These are phyloP conservation scores for Coniochaeta ligniaria DNA, from an alignment of 2,329 filamentous ascomycete genomes.

Conservation along the genomic window DNA sequence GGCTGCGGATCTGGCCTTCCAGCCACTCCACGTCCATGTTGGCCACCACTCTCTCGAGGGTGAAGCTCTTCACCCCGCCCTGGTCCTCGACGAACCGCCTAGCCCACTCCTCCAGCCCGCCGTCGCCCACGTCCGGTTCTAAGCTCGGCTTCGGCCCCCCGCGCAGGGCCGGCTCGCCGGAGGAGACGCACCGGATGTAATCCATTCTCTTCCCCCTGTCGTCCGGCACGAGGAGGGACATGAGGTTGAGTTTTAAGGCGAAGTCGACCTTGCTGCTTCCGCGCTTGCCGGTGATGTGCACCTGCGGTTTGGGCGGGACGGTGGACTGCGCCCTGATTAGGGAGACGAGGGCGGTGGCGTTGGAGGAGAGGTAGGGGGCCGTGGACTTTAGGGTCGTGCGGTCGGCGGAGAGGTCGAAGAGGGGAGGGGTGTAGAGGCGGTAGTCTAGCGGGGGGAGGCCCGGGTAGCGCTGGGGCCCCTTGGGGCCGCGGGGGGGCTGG, in stretches of 20 bases:
- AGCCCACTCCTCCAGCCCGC: conserved; percentile 42
- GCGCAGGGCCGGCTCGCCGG: conserved; percentile 42
- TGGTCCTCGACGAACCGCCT: conserved; percentile 37
- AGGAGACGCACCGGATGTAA: conserved; percentile 43
- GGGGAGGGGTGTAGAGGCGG: conserved; percentile 42
- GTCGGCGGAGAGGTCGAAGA: conserved; percentile 44
- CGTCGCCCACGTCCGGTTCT: conserved; percentile 34
- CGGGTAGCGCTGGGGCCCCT: conserved; percentile 30
- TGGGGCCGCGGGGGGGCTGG: conserved; percentile 6
- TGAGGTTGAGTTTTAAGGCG: conserved; percentile 45
- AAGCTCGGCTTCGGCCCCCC: conserved; percentile 35
- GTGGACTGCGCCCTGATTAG: conserved; percentile 41
- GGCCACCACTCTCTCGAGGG: conserved; percentile 42
- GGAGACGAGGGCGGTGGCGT: conserved; percentile 34
- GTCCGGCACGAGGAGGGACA: conserved; percentile 43
- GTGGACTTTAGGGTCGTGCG: conserved; percentile 37
- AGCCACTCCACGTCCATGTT: conserved; percentile 49
- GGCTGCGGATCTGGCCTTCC: conserved; percentile 44
- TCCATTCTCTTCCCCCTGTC: conserved; percentile 37
- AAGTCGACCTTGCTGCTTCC: conserved; percentile 41
- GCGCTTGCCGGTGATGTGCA: conserved; percentile 40
- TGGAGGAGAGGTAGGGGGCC: conserved; percentile 39
- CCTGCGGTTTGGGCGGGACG: conserved; percentile 47
- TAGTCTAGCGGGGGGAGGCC: conserved; percentile 43
- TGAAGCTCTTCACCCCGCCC: conserved; percentile 38